Evolutionary conservation across 2,329 filamentous ascomycete genomes (phyloP).

Genomic region (Verticillium alfalfae): DNA sequence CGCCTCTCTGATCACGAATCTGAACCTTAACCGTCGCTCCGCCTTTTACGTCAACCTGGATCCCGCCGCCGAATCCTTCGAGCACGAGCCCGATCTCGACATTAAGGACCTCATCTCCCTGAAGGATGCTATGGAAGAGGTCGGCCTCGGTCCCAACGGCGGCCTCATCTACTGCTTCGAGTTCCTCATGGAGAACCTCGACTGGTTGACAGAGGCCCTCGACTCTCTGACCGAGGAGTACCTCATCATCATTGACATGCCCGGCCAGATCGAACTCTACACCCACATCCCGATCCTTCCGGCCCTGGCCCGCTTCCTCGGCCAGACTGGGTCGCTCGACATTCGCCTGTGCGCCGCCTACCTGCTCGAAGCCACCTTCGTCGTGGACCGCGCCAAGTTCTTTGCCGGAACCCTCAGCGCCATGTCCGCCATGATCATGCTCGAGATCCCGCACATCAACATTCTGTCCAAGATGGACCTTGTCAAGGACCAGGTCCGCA

Average conservation of each 20-base stretch:
- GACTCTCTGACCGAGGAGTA: conserved; percentile 89
- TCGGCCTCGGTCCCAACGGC: conserved; percentile 84
- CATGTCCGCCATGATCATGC: conserved; percentile 99
- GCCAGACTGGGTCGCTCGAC: conserved; percentile 72
- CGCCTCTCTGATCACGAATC: conserved; percentile 85
- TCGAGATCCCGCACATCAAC: conserved; percentile 95
- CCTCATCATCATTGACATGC: conserved; percentile 97
- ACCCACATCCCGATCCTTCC: conserved; percentile 94
- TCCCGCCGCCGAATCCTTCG: conserved; percentile 88
- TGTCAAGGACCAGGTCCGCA: conserved; percentile 81
- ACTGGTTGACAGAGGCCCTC: conserved; percentile 81
- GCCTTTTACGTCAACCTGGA: conserved; percentile 98
- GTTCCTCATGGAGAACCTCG: conserved; percentile 88
- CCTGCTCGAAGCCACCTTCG: conserved; percentile 90
- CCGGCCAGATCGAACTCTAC: conserved; percentile 97
- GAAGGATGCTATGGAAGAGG: conserved; percentile 94
- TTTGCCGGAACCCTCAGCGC: conserved; percentile 92
- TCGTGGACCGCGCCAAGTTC: conserved; percentile 94
- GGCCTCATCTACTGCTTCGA: conserved; percentile 96
- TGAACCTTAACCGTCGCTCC: conserved; percentile 84
- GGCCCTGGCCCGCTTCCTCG: conserved; percentile 74
- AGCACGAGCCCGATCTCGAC: conserved; percentile 86
- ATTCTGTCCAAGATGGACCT: conserved; percentile 98
- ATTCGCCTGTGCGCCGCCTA: conserved; percentile 91
- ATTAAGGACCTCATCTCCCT: conserved; percentile 93